Evolutionary conservation across 129 eudicot genomes (phyloP).

Genomic region (Pulicaria dysenterica): DNA sequence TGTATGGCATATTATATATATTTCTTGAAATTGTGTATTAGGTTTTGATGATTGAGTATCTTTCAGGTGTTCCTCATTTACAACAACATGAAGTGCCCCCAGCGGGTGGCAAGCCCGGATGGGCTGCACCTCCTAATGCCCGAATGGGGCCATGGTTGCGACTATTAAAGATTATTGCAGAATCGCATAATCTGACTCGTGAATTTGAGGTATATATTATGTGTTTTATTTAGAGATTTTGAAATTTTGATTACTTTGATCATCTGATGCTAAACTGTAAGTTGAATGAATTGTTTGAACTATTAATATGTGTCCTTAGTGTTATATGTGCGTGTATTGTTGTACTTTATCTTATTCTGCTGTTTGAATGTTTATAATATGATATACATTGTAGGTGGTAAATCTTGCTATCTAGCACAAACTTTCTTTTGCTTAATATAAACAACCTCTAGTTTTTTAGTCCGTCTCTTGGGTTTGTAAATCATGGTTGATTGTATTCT

Average conservation of each 20-base stretch:
- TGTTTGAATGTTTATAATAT: neutral
- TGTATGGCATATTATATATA: neutral
- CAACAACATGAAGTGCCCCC: slow-evolving; percentile 75
- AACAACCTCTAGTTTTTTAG: neutral
- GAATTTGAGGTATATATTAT: slow-evolving; percentile 77
- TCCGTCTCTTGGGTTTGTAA: neutral
- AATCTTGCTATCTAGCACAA: slow-evolving; percentile 2
- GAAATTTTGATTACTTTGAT: neutral
- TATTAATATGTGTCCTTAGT: neutral
- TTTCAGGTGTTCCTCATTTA: slow-evolving; percentile 83
- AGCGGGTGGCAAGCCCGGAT: slow-evolving; percentile 92
- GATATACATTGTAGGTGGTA: slow-evolving; percentile 7
- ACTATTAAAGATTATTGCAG: slow-evolving; percentile 67
- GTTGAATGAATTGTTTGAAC: neutral
- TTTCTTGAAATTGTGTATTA: neutral
- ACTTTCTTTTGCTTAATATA: slow-evolving; percentile 3
- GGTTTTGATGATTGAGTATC: slow-evolving; percentile 17
- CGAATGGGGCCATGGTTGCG: slow-evolving; percentile 90
- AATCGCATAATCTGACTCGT: slow-evolving; percentile 70
- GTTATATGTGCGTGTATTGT: neutral
- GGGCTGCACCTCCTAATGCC: slow-evolving; percentile 98
- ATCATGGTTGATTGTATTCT: neutral
- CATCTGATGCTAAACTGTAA: neutral
- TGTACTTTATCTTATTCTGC: neutral
- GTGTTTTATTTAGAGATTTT: neutral